Conservation (phyloP, 176 grass and related monocot species). For the Saccharum spontaneum region DNA sequence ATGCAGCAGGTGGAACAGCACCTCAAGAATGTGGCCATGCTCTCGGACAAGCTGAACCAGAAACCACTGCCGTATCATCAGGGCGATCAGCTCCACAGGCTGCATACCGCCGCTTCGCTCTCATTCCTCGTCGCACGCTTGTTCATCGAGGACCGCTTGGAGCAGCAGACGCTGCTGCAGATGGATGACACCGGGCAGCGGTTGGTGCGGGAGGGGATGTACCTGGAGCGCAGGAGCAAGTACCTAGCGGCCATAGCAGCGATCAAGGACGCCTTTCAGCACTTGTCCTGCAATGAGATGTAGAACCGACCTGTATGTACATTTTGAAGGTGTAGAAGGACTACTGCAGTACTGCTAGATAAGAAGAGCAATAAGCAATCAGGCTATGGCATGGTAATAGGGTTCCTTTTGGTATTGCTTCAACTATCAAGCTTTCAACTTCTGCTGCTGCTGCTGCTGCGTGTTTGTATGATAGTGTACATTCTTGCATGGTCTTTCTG, state of each 20-base stretch:
- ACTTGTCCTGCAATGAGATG: conserved; percentile 42
- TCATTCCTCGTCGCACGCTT: conserved; percentile 63
- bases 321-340: background rate
- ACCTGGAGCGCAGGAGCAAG: conserved; percentile 49
- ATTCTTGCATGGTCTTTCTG: background rate
- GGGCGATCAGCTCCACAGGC: conserved; percentile 27
- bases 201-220: conserved; percentile 25
- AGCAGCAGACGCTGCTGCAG: conserved; percentile 58
- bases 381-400: background rate
- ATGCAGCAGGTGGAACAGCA: conserved; percentile 57
- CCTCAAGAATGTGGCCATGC: conserved; percentile 57
- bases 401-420: background rate
- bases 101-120: conserved; percentile 53
- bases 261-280: conserved; percentile 40
- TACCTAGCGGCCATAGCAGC: conserved; percentile 46
- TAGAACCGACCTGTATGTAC: background rate
- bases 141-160: conserved; percentile 48
- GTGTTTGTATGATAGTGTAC: conserved; percentile 26
- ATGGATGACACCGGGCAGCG: conserved; percentile 19
- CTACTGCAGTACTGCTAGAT: background rate
- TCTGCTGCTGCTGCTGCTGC: background rate
- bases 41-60: conserved; percentile 69
- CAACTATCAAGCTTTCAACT: background rate
- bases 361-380: background rate
- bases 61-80: conserved; percentile 26